Percentiles rank a stretch among this genome's conserved stretches.
Conservation (phyloP, 768 basidiomycete species). For the Epithele typhae region DNA sequence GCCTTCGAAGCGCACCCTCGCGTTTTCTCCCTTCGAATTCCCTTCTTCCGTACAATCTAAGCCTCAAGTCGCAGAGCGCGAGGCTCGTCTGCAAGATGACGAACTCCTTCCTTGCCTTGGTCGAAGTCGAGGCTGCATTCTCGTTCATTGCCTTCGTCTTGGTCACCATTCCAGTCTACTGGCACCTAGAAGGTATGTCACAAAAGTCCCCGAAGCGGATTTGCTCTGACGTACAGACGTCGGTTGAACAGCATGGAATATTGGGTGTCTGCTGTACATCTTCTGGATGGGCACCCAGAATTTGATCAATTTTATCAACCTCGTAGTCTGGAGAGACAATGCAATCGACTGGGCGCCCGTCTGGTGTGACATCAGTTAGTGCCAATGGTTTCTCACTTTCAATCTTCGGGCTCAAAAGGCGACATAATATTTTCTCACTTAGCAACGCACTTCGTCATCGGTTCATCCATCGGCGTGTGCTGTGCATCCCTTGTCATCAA, state of each 20-base stretch:
- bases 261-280: slow-evolving; percentile 72
- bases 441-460: slow-evolving; percentile 38
- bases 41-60: too few relatives aligned
- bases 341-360: slow-evolving; percentile 39
- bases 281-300: slow-evolving; percentile 57
- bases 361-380: slow-evolving; percentile 57
- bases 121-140: slow-evolving; percentile 27
- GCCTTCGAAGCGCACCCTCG: too few relatives aligned
- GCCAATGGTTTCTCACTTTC: background rate
- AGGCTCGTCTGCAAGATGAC: too few relatives aligned
- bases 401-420: background rate
- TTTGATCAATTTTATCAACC: slow-evolving; percentile 59
- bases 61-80: too few relatives aligned
- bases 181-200: slow-evolving; percentile 47
- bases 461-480: slow-evolving; percentile 32
- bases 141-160: slow-evolving; percentile 45
- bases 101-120: too few relatives aligned
- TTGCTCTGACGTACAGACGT: background rate
- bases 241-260: slow-evolving; percentile 50
- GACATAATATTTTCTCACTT: background rate
- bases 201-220: too few relatives aligned
- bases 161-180: slow-evolving; percentile 46
- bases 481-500: slow-evolving; percentile 42
- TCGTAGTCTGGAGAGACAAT: slow-evolving; percentile 64
- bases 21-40: too few relatives aligned